Conservation (phyloP, 495 filamentous ascomycete species). For the Bombardia bombarda region DNA sequence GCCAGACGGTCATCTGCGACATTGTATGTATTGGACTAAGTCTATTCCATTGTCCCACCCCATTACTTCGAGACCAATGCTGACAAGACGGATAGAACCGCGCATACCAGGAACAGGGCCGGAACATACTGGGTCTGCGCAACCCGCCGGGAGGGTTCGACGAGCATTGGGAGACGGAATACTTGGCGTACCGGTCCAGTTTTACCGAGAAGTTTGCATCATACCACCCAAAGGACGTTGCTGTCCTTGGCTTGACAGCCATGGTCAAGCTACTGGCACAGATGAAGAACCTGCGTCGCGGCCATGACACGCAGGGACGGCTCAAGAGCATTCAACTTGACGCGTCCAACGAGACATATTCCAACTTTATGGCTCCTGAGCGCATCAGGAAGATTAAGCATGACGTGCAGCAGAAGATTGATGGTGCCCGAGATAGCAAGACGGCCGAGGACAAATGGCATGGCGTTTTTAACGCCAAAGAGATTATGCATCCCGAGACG, state of each 20-base stretch:
- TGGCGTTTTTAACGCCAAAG: background rate
- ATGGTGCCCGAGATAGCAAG: no score
- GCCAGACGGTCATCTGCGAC: no score
- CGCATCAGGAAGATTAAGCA: slow-evolving; percentile 4
- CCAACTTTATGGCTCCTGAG: slow-evolving; percentile 11
- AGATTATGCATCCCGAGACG: slow-evolving; percentile 3
- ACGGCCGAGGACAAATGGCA: background rate
- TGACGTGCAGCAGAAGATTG: background rate
- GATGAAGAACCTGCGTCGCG: slow-evolving; percentile 9
- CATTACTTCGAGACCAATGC: no score
- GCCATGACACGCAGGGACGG: slow-evolving; percentile 9
- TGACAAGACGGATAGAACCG: no score
- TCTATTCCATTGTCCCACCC: no score
- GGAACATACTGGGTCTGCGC: background rate
- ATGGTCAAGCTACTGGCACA: slow-evolving; percentile 9
- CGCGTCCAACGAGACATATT: background rate
- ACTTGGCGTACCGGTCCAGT: background rate
- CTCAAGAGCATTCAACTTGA: slow-evolving; percentile 7
- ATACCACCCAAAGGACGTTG: slow-evolving; percentile 1
- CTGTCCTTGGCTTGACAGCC: background rate
- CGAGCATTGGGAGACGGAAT: background rate
- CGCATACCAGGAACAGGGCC: no score
- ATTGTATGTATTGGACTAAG: no score
- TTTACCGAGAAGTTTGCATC: slow-evolving; percentile 1
- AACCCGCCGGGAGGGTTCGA: background rate